These are phyloP conservation scores for Triticum dicoccoides DNA, from an alignment of 176 grass and related monocot species.

Conservation along the genomic window DNA sequence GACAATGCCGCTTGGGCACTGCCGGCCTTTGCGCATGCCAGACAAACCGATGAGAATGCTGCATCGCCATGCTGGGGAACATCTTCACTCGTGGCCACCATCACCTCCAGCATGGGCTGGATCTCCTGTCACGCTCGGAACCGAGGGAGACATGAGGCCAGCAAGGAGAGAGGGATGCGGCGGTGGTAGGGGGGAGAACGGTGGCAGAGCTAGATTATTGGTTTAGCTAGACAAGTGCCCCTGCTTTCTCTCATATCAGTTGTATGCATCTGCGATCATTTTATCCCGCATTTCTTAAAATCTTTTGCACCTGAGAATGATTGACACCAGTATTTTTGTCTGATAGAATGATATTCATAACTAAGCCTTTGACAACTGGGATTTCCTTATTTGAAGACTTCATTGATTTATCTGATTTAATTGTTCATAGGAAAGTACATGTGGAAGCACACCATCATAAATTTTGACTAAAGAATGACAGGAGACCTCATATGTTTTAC, in stretches of 20 bases:
- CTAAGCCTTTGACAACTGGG: neutral
- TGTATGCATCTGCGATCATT: constrained; percentile 5
- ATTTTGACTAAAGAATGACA: constrained; percentile 14
- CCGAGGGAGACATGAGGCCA: no score
- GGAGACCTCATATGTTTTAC: neutral
- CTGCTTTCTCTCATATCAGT: constrained; percentile 3
- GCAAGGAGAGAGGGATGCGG: no score
- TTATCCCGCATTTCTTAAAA: neutral
- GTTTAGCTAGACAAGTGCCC: neutral
- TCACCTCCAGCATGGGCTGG: no score
- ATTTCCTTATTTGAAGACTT: neutral
- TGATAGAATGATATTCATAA: neutral
- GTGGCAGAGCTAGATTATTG: neutral
- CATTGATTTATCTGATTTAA: no score
- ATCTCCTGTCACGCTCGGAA: no score
- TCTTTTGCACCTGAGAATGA: neutral
- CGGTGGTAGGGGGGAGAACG: no score
- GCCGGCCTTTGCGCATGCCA: no score
- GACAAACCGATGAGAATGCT: no score
- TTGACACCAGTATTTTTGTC: neutral
- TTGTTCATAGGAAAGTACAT: no score
- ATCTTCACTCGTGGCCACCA: no score
- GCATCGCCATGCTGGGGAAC: no score
- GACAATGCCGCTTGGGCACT: no score
- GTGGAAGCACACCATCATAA: neutral